Evolutionary conservation across 495 filamentous ascomycete species (phyloP).

Genomic region (Parathielavia appendiculata): DNA sequence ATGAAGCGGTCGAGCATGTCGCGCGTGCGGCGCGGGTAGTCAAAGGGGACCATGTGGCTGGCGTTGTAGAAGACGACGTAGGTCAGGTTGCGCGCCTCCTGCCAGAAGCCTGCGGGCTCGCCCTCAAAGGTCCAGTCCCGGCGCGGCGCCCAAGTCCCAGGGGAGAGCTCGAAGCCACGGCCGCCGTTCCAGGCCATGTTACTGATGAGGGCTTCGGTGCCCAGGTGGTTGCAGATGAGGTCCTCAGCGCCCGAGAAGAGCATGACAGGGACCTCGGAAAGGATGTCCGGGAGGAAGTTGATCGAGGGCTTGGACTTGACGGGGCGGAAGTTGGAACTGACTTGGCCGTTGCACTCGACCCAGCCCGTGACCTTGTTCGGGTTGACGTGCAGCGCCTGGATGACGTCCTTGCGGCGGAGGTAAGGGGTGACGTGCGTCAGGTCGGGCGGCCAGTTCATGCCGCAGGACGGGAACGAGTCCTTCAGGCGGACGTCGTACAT

Average conservation of each 20-base stretch:
- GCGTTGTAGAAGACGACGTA: conserved; percentile 95
- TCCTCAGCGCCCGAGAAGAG: conserved; percentile 94
- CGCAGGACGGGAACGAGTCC: conserved; percentile 70
- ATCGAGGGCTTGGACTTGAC: conserved; percentile 65
- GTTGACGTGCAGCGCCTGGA: conserved; percentile 74
- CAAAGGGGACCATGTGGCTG: conserved; percentile 96
- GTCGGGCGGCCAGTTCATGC: conserved; percentile 95
- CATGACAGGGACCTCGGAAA: conserved; percentile 68
- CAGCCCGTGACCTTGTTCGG: conserved; percentile 77
- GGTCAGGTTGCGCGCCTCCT: conserved; percentile 88
- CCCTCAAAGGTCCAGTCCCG: conserved; percentile 94
- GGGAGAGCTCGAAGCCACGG: conserved; percentile 82
- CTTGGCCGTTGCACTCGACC: conserved; percentile 83
- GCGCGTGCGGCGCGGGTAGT: conserved; percentile 76
- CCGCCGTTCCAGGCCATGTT: conserved; percentile 89
- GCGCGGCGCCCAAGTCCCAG: conserved; percentile 85
- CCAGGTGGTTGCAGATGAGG: conserved; percentile 94
- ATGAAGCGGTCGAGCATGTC: conserved; percentile 99
- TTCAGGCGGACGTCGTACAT: conserved; percentile 90
- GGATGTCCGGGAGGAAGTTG: conserved; percentile 67
- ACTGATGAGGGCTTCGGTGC: conserved; percentile 85
- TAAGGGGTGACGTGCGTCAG: conserved; percentile 71
- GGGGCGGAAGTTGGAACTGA: conserved; percentile 62
- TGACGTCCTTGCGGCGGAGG: conserved; percentile 74
- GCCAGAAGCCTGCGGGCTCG: conserved; percentile 84